A percentile compares a stretch with the other conserved stretches of the same genome.
Conservation (phyloP, 805 yeast species). For the Yamadazyma ubonensis region DNA sequence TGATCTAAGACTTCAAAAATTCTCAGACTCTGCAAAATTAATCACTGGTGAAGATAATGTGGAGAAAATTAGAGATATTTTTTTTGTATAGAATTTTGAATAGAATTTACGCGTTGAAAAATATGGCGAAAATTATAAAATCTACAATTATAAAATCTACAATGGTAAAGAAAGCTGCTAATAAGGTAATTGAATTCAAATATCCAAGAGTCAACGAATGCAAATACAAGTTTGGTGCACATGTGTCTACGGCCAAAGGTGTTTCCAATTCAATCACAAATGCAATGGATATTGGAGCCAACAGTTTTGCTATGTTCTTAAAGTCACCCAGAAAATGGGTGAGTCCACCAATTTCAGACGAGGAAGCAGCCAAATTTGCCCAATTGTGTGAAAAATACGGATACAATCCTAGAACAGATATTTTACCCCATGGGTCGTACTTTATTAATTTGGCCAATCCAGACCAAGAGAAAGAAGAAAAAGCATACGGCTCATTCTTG, state of each 20-base stretch:
- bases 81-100: background rate
- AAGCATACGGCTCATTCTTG: slow-evolving; percentile 72
- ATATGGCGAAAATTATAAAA: background rate
- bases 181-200: slow-evolving; percentile 15
- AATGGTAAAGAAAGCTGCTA: slow-evolving; percentile 9
- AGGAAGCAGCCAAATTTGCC: slow-evolving; percentile 67
- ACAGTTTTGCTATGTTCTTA: slow-evolving; percentile 86
- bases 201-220: slow-evolving; percentile 17
- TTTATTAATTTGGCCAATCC: slow-evolving; percentile 92
- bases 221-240: slow-evolving; percentile 74
- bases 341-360: slow-evolving; percentile 68
- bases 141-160: slow-evolving; percentile 8
- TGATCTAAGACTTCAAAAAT: slow-evolving; percentile 6
- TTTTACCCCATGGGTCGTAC: slow-evolving; percentile 93
- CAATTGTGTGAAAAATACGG: slow-evolving; percentile 59
- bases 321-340: slow-evolving; percentile 92
- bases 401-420: slow-evolving; percentile 73
- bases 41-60: background rate
- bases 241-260: slow-evolving; percentile 82
- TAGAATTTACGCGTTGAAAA: background rate
- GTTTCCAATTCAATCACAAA: slow-evolving; percentile 63
- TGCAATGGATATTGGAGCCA: slow-evolving; percentile 55
- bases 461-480: slow-evolving; percentile 71
- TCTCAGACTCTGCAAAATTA: slow-evolving; percentile 10
- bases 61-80: background rate